Evolutionary conservation across 2,329 filamentous ascomycete genomes (phyloP), one percentile per base, ranked within the genome.

Genomic region (Onygenales sp.): DNA sequence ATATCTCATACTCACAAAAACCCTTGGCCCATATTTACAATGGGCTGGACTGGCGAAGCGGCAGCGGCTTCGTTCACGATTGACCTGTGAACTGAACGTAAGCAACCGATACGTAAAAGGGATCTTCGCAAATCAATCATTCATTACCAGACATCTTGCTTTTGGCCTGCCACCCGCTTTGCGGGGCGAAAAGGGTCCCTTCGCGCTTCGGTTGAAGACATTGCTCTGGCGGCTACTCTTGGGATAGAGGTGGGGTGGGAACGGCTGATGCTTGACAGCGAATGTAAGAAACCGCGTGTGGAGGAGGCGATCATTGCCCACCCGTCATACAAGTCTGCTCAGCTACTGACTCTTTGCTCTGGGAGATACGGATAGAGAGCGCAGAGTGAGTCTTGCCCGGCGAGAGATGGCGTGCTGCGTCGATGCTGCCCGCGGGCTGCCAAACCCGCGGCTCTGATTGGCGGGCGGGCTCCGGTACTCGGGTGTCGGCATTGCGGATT

Each of bases 21-120:
- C 3, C 82, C 82, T 69, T 85, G 83, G 50, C 83, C 83, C 81
- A 85, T 84, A 68, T 85, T 85, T 57, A 84, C 79, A 56, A 85
- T 83, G 50, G 82, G 82, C 67, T 84, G 78, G 43, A 84, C 75
- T 1, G 80, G 79, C 17, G 81, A 83, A 45, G 79, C 78, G 10
- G 80, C 79, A 4, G 82, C 82, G 3, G 82, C 83, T 67, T 85
- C 83, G 60, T 85, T 85, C 66, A 85, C 79, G 59, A 85, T 85
- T 14, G 80, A 80, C 79, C 79, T 82, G 55, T 13, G 45, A 45
- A 54, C 13, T 5, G 32, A n/a, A 32, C 44, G 7, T 50, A 53
- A 36, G 36, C 48, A 33, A 44, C 5, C 27, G 36, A 33, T 17
- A 46, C 43, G n/a, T 41, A 21, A 5, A 45, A 36, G 17, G 50